Evolutionary conservation across 768 basidiomycete genomes (phyloP).

Genomic region (Lactarius indigo): DNA sequence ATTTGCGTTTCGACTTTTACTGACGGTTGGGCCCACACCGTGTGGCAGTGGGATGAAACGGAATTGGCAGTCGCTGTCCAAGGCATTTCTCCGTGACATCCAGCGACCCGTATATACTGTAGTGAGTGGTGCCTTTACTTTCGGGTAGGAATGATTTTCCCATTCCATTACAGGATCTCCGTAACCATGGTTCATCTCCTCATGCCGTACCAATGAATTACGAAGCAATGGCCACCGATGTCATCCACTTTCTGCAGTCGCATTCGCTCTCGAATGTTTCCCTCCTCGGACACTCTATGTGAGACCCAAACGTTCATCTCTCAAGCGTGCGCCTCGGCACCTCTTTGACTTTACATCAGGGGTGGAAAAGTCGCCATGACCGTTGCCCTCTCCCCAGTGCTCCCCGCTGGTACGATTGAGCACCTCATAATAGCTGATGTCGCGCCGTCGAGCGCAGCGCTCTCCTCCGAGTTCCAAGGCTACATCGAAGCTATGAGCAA

Average conservation of each 20-base stretch:
- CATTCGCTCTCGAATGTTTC: conserved; percentile 58
- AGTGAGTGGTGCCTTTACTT: conserved; percentile 37
- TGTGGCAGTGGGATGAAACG: conserved; percentile 72
- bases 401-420: conserved; percentile 42
- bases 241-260: conserved; percentile 59
- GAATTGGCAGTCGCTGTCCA: conserved; percentile 83
- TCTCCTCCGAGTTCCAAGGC: conserved; percentile 58
- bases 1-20: neutral
- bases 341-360: conserved; percentile 41
- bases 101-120: conserved; percentile 69
- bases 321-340: neutral
- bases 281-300: conserved; percentile 91
- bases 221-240: conserved; percentile 72
- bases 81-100: conserved; percentile 64
- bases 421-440: conserved; percentile 80
- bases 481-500: conserved; percentile 74
- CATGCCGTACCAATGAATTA: conserved; percentile 75
- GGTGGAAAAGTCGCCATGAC: conserved; percentile 84
- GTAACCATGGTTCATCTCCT: conserved; percentile 87
- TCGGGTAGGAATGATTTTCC: neutral
- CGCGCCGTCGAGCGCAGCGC: conserved; percentile 56
- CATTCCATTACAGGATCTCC: conserved; percentile 54
- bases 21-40: neutral
- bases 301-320: conserved; percentile 28
- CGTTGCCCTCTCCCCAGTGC: conserved; percentile 50